phyloP scores from a whole-genome alignment of 805 yeast genomes.

The Hanseniaspora jakobsenii region DNA sequence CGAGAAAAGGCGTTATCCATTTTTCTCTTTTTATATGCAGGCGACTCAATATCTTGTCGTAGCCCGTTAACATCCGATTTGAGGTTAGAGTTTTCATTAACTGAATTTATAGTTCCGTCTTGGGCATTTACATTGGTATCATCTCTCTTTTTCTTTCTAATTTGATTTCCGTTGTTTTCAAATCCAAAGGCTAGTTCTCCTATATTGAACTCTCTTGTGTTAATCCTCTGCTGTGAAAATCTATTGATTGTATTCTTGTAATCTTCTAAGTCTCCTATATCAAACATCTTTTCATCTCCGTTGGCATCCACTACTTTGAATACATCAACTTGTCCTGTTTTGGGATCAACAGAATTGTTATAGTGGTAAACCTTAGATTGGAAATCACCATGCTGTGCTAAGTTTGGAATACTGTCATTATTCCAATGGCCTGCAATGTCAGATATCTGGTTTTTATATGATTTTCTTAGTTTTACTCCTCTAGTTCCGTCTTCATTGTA shows the following conservation, averaged over 20 bases:
- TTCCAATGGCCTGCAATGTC: slow-evolving; percentile 68
- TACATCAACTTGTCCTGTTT: slow-evolving; percentile 12
- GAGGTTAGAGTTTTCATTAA: no score
- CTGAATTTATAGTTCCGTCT: no score
- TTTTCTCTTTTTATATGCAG: slow-evolving; percentile 10
- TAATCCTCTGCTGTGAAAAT: slow-evolving; percentile 11
- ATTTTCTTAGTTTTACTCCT: slow-evolving; percentile 84
- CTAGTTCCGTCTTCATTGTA: slow-evolving; percentile 78
- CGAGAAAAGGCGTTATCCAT: not conserved
- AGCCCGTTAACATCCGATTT: slow-evolving; percentile 1
- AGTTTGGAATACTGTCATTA: slow-evolving; percentile 41
- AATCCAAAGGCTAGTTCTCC: slow-evolving; percentile 12
- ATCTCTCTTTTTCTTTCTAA: slow-evolving; percentile 10
- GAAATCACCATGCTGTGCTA: slow-evolving; percentile 30
- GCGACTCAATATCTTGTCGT: slow-evolving; percentile 8
- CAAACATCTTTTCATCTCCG: slow-evolving; percentile 7
- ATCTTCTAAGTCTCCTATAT: slow-evolving; percentile 4
- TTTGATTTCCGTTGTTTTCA: slow-evolving; percentile 1
- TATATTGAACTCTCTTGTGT: slow-evolving; percentile 3
- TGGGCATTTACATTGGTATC: not conserved
- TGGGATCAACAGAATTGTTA: slow-evolving; percentile 19
- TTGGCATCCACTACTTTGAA: slow-evolving; percentile 25
- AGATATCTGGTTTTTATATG: slow-evolving; percentile 82
- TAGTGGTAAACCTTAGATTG: slow-evolving; percentile 26
- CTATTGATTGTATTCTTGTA: slow-evolving; percentile 1